Percentiles rank a stretch among this genome's conserved stretches.
Evolutionary conservation across 352 stramenopile genomes (phyloP).

Genomic region (Phytophthora pisi): DNA sequence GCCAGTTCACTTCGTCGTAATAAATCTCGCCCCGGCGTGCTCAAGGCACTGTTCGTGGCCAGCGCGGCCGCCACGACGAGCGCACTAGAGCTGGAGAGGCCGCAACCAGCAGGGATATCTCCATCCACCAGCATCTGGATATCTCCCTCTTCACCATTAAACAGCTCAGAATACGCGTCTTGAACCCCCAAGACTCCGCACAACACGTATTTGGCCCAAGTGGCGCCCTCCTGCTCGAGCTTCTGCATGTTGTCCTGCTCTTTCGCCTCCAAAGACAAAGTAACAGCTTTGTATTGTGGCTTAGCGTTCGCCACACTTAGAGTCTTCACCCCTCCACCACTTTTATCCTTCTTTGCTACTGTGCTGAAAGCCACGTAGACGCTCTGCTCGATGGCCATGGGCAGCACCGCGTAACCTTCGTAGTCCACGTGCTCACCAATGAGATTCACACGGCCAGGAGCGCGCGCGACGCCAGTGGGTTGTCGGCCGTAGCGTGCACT

Average conservation of each 20-base stretch:
- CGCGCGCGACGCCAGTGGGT: conserved; percentile 47
- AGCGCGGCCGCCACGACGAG: conserved; percentile 76
- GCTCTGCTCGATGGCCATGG: conserved; percentile 76
- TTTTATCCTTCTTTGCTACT: not conserved
- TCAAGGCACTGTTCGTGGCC: conserved; percentile 32
- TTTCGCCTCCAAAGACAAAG: conserved; percentile 10
- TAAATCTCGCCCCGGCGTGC: conserved; percentile 6
- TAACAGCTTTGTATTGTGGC: conserved; percentile 25
- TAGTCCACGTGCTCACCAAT: conserved; percentile 92
- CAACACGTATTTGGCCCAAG: conserved; percentile 49
- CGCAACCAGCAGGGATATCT: conserved; percentile 66
- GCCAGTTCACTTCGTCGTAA: conserved; percentile 52
- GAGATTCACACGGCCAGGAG: conserved; percentile 85
- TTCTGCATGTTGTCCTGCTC: conserved; percentile 12
- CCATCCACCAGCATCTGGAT: conserved; percentile 73
- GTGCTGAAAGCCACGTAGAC: conserved; percentile 57
- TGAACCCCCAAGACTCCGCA: conserved; percentile 40
- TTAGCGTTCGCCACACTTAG: conserved; percentile 34
- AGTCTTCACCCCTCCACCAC: not conserved
- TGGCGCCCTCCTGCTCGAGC: conserved; percentile 10
- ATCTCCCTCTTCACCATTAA: conserved; percentile 11
- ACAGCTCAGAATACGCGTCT: conserved; percentile 12
- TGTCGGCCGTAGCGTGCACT: conserved; percentile 27
- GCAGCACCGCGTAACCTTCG: conserved; percentile 83
- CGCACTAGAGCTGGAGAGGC: conserved; percentile 82